A percentile compares a stretch with the other conserved stretches of the same genome.
These are phyloP conservation scores for Dactylellina drechsleri DNA, from an alignment of 2,329 filamentous ascomycete genomes.

Conservation along the genomic window DNA sequence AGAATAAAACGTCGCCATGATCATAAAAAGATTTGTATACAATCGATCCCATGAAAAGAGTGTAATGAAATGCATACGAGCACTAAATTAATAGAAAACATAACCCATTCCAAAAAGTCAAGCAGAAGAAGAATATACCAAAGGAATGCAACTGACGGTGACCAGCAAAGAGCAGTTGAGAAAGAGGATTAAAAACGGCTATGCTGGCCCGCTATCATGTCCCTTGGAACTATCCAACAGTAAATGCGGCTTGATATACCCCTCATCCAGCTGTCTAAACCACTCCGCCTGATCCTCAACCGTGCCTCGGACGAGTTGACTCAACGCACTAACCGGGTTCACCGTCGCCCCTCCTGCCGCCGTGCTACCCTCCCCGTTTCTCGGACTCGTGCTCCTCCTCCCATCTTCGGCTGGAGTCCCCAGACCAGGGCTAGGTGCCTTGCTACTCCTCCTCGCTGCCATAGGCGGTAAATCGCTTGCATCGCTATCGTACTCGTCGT, in stretches of 20 bases:
- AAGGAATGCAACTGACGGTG: not conserved
- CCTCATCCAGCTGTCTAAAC: constrained; percentile 93
- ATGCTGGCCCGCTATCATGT: constrained; percentile 62
- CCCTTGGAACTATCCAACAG: constrained; percentile 71
- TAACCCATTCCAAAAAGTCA: not conserved
- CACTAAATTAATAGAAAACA: not conserved
- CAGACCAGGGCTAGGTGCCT: constrained; percentile 29
- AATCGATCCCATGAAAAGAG: constrained; percentile 1
- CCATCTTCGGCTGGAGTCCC: constrained; percentile 61
- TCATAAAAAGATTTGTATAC: constrained; percentile 13
- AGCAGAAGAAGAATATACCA: not conserved
- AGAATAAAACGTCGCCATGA: constrained; percentile 21
- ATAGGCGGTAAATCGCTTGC: constrained; percentile 66
- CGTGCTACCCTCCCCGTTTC: constrained; percentile 66
- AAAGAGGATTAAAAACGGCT: not conserved
- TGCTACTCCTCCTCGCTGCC: constrained; percentile 53
- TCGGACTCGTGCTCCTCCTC: constrained; percentile 55
- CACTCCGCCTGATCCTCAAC: constrained; percentile 88
- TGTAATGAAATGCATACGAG: too few relatives aligned
- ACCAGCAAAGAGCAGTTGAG: constrained; percentile 4
- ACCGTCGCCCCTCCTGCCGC: constrained; percentile 51
- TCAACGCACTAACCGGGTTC: constrained; percentile 57
- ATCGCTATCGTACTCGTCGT: constrained; percentile 66
- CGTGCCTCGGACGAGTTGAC: constrained; percentile 67
- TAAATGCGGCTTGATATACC: constrained; percentile 91